Conservation (phyloP, 495 filamentous ascomycete species). For the Geoglossum glabrum region DNA sequence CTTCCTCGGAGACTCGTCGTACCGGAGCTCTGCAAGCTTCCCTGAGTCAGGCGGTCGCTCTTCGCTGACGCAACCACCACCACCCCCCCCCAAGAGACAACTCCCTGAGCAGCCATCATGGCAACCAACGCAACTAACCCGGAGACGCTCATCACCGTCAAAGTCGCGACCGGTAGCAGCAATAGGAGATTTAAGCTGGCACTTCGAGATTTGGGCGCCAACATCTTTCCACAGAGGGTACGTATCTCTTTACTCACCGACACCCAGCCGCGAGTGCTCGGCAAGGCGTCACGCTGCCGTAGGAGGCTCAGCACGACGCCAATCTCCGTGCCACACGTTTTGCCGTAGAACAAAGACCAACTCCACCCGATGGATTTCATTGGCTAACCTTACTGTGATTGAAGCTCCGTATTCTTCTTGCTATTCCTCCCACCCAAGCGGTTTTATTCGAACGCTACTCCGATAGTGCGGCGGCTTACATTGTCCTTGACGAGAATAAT, state of each 20-base stretch:
- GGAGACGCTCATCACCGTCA: constrained; percentile 68
- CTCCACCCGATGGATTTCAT: background rate
- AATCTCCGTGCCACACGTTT: background rate
- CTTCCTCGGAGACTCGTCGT: background rate
- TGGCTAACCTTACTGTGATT: constrained; percentile 11
- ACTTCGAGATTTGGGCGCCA: constrained; percentile 61
- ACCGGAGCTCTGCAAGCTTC: background rate
- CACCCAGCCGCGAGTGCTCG: background rate
- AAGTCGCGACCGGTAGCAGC: constrained; percentile 51
- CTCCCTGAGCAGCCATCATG: constrained; percentile 25
- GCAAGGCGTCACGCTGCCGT: background rate
- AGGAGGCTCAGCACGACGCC: background rate
- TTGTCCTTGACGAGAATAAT: constrained; percentile 61
- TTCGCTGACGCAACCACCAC: background rate
- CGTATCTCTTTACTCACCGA: constrained; percentile 17
- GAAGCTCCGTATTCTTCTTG: constrained; percentile 58
- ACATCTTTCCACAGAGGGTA: constrained; percentile 70
- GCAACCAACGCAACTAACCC: constrained; percentile 33
- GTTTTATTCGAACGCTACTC: constrained; percentile 87
- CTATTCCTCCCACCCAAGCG: constrained; percentile 42
- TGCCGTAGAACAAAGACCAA: background rate
- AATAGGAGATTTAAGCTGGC: constrained; percentile 79
- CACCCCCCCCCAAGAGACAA: background rate
- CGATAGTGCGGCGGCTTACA: constrained; percentile 68
- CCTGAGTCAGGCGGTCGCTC: background rate